phyloP scores from a whole-genome alignment of 345 rosid genomes.

The Murraya paniculata region DNA sequence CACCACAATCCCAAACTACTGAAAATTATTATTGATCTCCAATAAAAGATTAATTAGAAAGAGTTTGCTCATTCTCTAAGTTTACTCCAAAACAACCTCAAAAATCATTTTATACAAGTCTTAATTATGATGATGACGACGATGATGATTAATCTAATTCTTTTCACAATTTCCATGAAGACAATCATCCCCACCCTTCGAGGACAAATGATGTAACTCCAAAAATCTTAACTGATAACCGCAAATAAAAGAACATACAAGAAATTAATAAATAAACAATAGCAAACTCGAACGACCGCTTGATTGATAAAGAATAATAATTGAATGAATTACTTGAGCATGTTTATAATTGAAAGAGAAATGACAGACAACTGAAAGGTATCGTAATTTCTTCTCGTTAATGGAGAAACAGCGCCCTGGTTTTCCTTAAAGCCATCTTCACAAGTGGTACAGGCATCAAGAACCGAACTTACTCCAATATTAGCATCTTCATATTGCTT shows the following conservation, averaged over 20 bases:
- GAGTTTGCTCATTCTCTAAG: neutral
- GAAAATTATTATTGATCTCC: neutral
- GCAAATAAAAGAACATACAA: no score
- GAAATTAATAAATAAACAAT: no score
- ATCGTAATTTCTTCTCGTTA: slow-evolving; percentile 39
- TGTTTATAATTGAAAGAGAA: slow-evolving; percentile 47
- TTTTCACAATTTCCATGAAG: neutral
- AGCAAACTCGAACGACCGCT: no score
- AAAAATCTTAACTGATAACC: neutral
- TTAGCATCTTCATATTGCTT: slow-evolving; percentile 42
- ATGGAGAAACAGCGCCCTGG: slow-evolving; percentile 34
- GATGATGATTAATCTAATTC: no score
- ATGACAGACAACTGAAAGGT: slow-evolving; percentile 45
- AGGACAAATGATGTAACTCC: no score
- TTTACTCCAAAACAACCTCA: neutral
- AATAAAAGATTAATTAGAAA: slow-evolving; percentile 11
- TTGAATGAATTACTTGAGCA: slow-evolving; percentile 16
- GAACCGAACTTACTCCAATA: slow-evolving; percentile 39
- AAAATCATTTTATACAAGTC: neutral
- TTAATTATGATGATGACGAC: no score
- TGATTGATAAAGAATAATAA: neutral
- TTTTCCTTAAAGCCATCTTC: slow-evolving; percentile 60
- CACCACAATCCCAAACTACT: no score
- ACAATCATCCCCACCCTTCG: neutral
- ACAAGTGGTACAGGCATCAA: slow-evolving; percentile 52